These are phyloP conservation scores for Suillus bovinus DNA, from an alignment of 768 basidiomycete genomes.

Conservation along the genomic window DNA sequence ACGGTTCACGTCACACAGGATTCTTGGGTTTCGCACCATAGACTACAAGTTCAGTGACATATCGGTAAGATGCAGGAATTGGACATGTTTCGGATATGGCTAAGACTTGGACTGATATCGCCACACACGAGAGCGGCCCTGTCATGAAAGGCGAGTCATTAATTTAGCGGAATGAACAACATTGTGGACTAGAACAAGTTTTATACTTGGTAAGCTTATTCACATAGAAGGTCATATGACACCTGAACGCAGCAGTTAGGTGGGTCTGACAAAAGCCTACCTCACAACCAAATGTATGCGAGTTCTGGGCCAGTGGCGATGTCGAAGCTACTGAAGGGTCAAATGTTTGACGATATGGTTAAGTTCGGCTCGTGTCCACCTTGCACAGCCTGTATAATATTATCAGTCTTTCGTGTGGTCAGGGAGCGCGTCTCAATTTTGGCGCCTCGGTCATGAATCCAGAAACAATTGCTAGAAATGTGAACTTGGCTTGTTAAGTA, in stretches of 20 bases:
- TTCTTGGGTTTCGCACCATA: not conserved
- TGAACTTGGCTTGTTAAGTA: not conserved
- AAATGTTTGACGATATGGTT: not conserved
- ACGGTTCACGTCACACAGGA: not conserved
- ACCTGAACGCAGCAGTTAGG: not conserved
- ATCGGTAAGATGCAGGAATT: not conserved
- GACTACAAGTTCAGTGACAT: not conserved
- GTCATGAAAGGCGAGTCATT: not conserved
- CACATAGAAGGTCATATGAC: constrained; percentile 2
- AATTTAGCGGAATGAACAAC: not conserved
- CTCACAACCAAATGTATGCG: not conserved
- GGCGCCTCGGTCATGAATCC: constrained; percentile 5
- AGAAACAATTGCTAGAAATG: not conserved
- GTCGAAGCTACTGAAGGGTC: not conserved
- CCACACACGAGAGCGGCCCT: not conserved
- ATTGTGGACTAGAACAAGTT: not conserved
- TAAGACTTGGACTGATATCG: not conserved
- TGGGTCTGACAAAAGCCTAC: not conserved
- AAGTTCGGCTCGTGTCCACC: not conserved
- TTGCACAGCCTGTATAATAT: not conserved
- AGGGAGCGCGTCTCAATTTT: not conserved
- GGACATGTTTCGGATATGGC: not conserved
- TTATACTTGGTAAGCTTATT: not conserved
- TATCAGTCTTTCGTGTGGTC: not conserved
- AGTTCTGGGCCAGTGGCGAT: not conserved